Conservation (phyloP, 2,329 filamentous ascomycete genomes). For the Fusarium aywerte region DNA sequence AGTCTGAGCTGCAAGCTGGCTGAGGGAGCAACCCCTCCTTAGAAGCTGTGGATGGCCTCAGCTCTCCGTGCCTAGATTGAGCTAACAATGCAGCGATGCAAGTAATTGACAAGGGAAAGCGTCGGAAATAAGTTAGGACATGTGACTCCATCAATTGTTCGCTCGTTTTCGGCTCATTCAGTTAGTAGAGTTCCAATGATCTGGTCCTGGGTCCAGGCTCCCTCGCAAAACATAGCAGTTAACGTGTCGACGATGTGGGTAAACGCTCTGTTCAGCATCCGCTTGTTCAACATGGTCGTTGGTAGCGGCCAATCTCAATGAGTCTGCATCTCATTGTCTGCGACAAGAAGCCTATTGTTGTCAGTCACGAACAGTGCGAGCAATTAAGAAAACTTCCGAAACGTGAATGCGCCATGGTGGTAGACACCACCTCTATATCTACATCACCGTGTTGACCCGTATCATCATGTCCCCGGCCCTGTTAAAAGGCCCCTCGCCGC, state of each 20-base stretch:
- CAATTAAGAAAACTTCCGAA: too few species aligned
- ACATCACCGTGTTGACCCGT: too few species aligned
- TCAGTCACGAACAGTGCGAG: too few species aligned
- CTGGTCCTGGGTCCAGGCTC: neutral
- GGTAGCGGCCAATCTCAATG: neutral
- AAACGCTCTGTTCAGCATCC: neutral
- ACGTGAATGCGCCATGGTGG: too few species aligned
- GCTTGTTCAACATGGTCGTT: neutral
- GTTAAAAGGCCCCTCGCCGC: too few species aligned
- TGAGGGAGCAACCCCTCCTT: neutral
- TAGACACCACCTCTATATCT: too few species aligned
- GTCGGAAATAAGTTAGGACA: neutral
- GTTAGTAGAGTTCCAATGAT: neutral
- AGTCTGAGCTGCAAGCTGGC: neutral
- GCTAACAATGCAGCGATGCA: neutral
- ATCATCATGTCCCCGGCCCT: too few species aligned
- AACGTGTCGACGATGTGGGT: neutral
- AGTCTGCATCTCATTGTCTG: neutral
- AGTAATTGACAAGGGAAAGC: neutral
- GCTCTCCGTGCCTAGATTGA: neutral
- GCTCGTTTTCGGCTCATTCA: neutral
- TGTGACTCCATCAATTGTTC: neutral
- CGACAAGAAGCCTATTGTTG: too few species aligned
- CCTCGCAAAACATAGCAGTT: neutral
- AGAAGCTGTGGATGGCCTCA: neutral